A percentile compares a stretch with the other conserved stretches of the same genome.
phyloP scores from a whole-genome alignment of 768 basidiomycete species.

The Leccinum variicolor region DNA sequence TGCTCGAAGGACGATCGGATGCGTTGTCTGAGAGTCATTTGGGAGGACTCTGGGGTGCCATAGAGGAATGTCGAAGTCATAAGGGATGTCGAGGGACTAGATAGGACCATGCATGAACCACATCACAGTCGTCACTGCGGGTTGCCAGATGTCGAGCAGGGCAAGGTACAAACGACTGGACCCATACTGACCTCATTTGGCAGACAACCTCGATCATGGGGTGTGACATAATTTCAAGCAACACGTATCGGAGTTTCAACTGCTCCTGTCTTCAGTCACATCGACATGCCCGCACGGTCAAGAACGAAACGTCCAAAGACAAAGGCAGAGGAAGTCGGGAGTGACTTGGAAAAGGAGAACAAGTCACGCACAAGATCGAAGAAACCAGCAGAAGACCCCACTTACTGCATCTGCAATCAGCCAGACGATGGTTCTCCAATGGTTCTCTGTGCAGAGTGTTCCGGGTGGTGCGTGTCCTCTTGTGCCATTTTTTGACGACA shows the following conservation, averaged over 20 bases:
- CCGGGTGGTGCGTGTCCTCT: slow-evolving; percentile 55
- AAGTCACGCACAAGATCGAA: slow-evolving; percentile 25
- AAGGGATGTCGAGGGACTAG: no score
- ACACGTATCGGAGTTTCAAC: slow-evolving; percentile 31
- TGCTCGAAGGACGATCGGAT: slow-evolving; percentile 67
- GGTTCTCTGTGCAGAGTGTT: slow-evolving; percentile 71
- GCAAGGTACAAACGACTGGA: no score
- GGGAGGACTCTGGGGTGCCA: slow-evolving; percentile 38
- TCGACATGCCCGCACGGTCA: slow-evolving; percentile 45
- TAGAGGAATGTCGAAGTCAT: slow-evolving; percentile 9
- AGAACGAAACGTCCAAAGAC: slow-evolving; percentile 34
- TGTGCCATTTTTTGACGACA: not conserved
- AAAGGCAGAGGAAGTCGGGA: slow-evolving; percentile 17
- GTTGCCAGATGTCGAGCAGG: no score
- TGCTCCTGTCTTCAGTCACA: slow-evolving; percentile 22
- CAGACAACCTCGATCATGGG: no score
- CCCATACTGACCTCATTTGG: no score
- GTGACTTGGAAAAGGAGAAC: slow-evolving; percentile 33
- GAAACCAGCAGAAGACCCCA: slow-evolving; percentile 20
- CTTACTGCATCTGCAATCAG: slow-evolving; percentile 58
- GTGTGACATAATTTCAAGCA: not conserved
- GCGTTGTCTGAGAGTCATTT: slow-evolving; percentile 55
- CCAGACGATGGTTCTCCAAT: slow-evolving; percentile 79
- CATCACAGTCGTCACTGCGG: no score
- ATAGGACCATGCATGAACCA: no score